Evolutionary conservation across 2,329 filamentous ascomycete species (phyloP), one percentile per base, ranked within the genome.

Genomic region (Boeremia exigua): DNA sequence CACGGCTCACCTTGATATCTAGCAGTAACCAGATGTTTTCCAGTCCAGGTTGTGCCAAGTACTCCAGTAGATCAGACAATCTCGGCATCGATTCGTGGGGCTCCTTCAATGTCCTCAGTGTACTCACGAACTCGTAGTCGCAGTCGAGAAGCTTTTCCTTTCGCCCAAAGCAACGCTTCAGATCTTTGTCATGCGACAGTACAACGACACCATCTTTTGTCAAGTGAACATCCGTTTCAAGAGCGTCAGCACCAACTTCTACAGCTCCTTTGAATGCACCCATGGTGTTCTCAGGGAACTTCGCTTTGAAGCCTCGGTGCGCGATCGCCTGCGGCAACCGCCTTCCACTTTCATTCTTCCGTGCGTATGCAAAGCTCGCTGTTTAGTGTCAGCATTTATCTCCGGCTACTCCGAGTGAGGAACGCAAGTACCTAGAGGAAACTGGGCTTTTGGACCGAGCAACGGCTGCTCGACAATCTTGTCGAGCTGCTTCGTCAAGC

Each of bases 211-310:
- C 88, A 69, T 98, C 94, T 58, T 83, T 86, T 12, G 91, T 88
- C 30, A 97, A 77, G 72, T 96, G 93, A 8, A 97, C 76, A 68
- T 98, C 94, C 15, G 92, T 96, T 78, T 98, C 94, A 27, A 98
- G 79, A 0, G 89, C 94, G 67, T 96, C 86, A 0, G 90, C 86
- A 17, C 91, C 91, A 15, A 86, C 87, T 29, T 86, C 79, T 2
- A 94, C 83, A 1, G 92, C 93, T 27, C 83, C 88, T 54, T 80
- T 80, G 77, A 96, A 96, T 7, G 90, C 89, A 14, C 81, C 83
- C 82, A 97, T 86, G 1, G 90, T 89, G 77, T 98, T 98, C 75
- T 98, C 94, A 0, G 94, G 92, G 63, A 83, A 90, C 47, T 82
- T 82, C 0, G 87, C 86, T 72, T 91, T 94, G 81, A 88, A 92